A percentile compares a stretch with the other conserved stretches of the same genome.
Evolutionary conservation across 1,284 basidiomycete species (phyloP).

Genomic region (Puccinia hordei): DNA sequence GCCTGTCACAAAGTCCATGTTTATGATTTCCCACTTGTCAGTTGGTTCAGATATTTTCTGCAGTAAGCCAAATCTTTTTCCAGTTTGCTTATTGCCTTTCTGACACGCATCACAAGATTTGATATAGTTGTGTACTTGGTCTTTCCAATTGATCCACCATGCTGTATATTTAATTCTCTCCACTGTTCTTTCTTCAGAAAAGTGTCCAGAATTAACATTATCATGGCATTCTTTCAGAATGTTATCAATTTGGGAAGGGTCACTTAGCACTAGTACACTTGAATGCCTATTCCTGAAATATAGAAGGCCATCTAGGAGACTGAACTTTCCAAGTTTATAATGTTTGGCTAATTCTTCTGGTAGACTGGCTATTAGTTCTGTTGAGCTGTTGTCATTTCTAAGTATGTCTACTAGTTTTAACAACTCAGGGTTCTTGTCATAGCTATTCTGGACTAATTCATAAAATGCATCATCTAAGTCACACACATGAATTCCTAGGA

Average conservation of each 20-base stretch:
- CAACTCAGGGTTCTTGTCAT: too few relatives aligned
- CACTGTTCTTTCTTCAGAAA: neutral
- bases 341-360: neutral
- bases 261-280: neutral
- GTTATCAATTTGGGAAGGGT: neutral
- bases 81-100: neutral
- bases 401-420: too few relatives aligned
- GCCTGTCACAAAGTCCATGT: conserved; percentile 32
- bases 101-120: conserved; percentile 3
- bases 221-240: neutral
- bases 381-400: too few relatives aligned
- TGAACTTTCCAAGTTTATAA: neutral
- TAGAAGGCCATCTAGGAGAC: neutral
- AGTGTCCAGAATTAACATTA: neutral
- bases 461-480: too few relatives aligned
- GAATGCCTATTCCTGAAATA: neutral
- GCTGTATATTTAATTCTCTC: conserved; percentile 8
- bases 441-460: too few relatives aligned
- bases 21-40: neutral
- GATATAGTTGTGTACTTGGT: neutral
- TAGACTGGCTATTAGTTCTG: neutral
- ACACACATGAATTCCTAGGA: neutral
- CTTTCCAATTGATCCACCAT: conserved; percentile 25
- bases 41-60: too few relatives aligned
- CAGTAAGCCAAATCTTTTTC: too few relatives aligned